Base-by-base conservation (phyloP, 495 filamentous ascomycete genomes). In the Talaromyces adpressus region DNA sequence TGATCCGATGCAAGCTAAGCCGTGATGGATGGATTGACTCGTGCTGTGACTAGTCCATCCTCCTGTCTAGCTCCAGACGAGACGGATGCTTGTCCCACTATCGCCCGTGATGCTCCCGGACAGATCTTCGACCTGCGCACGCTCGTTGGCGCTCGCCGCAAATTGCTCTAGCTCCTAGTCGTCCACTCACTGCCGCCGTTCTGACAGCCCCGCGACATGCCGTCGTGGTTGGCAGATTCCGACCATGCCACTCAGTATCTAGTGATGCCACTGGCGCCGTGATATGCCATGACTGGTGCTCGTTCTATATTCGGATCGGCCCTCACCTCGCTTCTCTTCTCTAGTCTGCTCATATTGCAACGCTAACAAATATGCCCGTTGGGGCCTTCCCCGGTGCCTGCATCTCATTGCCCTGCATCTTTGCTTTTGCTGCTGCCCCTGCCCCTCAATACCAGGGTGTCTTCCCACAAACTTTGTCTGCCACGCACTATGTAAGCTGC, bases 401-500 rank as follows among this genome's bases (percentile, higher is more conserved):
- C 60, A 53, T 62, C 60, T 53, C 60, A 25, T 53, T 29, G 29
- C 60, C 56, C 56, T 58, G 56, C 56, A 22, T 58, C 56, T 58
- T 22, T 56, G 49, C 18, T 29, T 56, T 56, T 56, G 52, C 52
- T 56, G 52, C 56, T 58, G 27, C 56, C 47, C 45, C 60, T 60
- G 58, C 60, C 60, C 60, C 56, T 34, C 27, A 32, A 16, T 18
- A 58, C 23, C 56, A 36, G 56, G 54, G 54, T 20, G 14, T 58
- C 56, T 58, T 58, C 30, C 56, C 56, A 36, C 52, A 53, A 53
- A 57, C 5, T 32, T 45, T 12, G 16, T 53, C 49, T 25, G 4
- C 49, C 49, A 53, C 39, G 41, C 60, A 62, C 60, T 62, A 62
- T 62, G 60, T 62, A 62, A 62, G 60, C 60, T 53, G 60, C 45